These are phyloP conservation scores for Ophiostoma novo-ulmi DNA, from an alignment of 2,329 filamentous ascomycete genomes.

Conservation along the genomic window DNA sequence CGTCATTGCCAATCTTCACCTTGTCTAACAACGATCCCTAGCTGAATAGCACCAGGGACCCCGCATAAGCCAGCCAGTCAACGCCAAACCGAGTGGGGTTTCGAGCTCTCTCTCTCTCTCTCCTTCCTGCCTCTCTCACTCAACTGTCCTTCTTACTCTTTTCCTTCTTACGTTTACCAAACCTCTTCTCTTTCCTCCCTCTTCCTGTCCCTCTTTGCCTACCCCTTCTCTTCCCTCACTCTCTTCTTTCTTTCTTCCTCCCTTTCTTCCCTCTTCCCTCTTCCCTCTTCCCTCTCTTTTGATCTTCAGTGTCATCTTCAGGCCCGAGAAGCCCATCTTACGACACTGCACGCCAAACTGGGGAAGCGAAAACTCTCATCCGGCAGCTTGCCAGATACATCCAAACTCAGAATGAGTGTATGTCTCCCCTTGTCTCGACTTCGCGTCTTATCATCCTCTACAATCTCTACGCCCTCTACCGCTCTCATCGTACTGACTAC, in stretches of 20 bases:
- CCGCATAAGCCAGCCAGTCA: slow-evolving; percentile 20
- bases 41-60: slow-evolving; percentile 15
- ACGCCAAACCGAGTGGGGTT: slow-evolving; percentile 20
- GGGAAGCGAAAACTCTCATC: slow-evolving; percentile 64
- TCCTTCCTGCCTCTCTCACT: not conserved
- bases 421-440: slow-evolving; percentile 33
- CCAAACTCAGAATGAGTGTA: slow-evolving; percentile 59
- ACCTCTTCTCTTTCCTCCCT: not conserved
- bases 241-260: not conserved
- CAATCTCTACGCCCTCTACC: not conserved
- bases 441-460: not conserved
- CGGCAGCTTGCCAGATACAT: slow-evolving; percentile 53
- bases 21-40: not conserved
- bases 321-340: slow-evolving; percentile 9
- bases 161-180: not conserved
- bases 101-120: slow-evolving; percentile 16
- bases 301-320: not conserved
- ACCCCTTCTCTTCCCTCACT: not conserved
- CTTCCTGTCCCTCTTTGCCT: slow-evolving; percentile 9
- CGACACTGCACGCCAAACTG: slow-evolving; percentile 42
- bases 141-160: not conserved
- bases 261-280: slow-evolving; percentile 19
- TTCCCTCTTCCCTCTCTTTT: slow-evolving; percentile 19
- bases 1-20: slow-evolving; percentile 1
- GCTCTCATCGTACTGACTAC: slow-evolving; percentile 5